phyloP scores from a whole-genome alignment of 2,329 filamentous ascomycete genomes.

The Amesomyces nigricolor region DNA sequence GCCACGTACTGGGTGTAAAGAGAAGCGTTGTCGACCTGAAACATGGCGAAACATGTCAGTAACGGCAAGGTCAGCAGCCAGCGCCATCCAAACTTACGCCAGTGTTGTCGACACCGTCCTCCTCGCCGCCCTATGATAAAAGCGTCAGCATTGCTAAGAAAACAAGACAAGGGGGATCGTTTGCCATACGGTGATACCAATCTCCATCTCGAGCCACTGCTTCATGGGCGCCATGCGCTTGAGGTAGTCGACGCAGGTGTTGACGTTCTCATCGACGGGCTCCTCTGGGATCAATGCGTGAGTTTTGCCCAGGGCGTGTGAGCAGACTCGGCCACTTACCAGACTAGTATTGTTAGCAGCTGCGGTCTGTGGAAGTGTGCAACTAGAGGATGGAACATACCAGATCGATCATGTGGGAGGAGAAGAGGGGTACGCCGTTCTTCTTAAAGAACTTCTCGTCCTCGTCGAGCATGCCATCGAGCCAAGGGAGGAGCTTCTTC shows the following conservation, averaged over 20 bases:
- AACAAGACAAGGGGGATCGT: too few species aligned
- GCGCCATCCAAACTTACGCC: conserved; percentile 32
- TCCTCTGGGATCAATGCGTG: conserved; percentile 60
- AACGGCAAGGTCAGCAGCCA: neutral
- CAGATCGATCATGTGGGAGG: conserved; percentile 97
- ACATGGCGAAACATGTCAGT: neutral
- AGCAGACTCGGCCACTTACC: conserved; percentile 1
- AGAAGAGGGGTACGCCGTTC: conserved; percentile 88
- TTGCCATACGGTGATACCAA: conserved; percentile 72
- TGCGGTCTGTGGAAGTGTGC: neutral
- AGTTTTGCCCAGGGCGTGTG: neutral
- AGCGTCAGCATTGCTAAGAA: neutral
- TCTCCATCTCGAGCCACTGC: conserved; percentile 98
- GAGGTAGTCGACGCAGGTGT: conserved; percentile 87
- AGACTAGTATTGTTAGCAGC: conserved; percentile 13
- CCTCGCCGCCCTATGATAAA: conserved; percentile 56
- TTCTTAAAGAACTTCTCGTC: conserved; percentile 95
- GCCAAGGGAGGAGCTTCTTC: conserved; percentile 98
- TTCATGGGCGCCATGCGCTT: conserved; percentile 94
- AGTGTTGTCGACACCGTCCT: conserved; percentile 59
- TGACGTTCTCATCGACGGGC: conserved; percentile 80
- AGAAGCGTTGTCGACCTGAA: conserved; percentile 24
- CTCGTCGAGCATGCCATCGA: conserved; percentile 90
- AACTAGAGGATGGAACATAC: conserved; percentile 4
- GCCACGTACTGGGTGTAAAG: conserved; percentile 62